Percentiles rank a stretch among this genome's conserved stretches.
Conservation (phyloP, 768 basidiomycete species). For the Pleurotus djamor region DNA sequence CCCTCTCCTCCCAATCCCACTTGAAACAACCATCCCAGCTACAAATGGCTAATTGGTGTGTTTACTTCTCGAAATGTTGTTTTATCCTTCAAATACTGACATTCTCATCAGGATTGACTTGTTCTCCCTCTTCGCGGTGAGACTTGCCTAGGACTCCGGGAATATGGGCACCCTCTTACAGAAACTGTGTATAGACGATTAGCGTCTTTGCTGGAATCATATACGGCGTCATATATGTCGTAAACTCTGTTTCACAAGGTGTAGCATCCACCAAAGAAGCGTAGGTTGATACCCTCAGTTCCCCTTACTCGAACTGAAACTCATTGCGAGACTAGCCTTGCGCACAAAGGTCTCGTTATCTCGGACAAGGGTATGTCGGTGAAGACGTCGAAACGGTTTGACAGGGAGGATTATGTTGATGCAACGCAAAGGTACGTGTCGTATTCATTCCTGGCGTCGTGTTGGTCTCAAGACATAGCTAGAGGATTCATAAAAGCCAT, state of each 20-base stretch:
- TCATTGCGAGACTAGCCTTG: slow-evolving; percentile 36
- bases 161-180: neutral
- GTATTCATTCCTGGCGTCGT: neutral
- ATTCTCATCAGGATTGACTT: slow-evolving; percentile 35
- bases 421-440: slow-evolving; percentile 64
- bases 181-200: slow-evolving; percentile 36
- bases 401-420: slow-evolving; percentile 65
- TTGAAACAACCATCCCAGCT: neutral
- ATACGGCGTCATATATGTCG: slow-evolving; percentile 35
- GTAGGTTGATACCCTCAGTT: slow-evolving; percentile 31
- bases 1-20: neutral
- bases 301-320: neutral
- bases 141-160: slow-evolving; percentile 17
- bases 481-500: slow-evolving; percentile 57
- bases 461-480: neutral
- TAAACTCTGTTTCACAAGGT: slow-evolving; percentile 35
- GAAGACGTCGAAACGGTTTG: slow-evolving; percentile 59
- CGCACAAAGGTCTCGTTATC: slow-evolving; percentile 53
- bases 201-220: slow-evolving; percentile 43
- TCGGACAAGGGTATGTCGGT: slow-evolving; percentile 62
- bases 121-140: slow-evolving; percentile 36
- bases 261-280: slow-evolving; percentile 51
- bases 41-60: neutral
- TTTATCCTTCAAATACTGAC: neutral
- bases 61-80: neutral